Evolutionary conservation across 1,284 basidiomycete species (phyloP).

Genomic region (Rhodotorula sp.): DNA sequence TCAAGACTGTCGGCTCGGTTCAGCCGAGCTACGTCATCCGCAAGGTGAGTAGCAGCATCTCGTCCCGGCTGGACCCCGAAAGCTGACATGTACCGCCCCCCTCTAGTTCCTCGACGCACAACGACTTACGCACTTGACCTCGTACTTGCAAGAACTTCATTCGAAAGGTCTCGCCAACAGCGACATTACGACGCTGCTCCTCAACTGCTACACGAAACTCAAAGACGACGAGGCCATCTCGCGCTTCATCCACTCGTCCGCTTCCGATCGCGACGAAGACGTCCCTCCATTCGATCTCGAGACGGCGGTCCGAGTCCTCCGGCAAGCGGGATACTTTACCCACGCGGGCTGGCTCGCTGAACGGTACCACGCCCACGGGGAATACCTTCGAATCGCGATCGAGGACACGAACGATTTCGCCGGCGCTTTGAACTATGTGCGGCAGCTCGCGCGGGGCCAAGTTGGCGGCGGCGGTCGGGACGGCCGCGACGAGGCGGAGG

Average conservation of each 20-base stretch:
- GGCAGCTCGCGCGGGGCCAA: constrained; percentile 67
- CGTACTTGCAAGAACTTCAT: constrained; percentile 94
- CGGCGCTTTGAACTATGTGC: constrained; percentile 78
- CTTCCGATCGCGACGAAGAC: neutral
- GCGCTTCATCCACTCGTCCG: constrained; percentile 76
- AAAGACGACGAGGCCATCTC: constrained; percentile 86
- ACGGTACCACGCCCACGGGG: constrained; percentile 86
- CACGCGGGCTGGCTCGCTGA: constrained; percentile 92
- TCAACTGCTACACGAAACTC: constrained; percentile 96
- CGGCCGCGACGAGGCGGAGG: constrained; percentile 12
- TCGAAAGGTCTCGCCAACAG: constrained; percentile 84
- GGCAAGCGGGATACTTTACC: constrained; percentile 92
- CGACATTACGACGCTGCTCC: constrained; percentile 91
- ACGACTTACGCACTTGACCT: constrained; percentile 88
- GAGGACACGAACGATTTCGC: constrained; percentile 82
- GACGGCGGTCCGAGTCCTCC: constrained; percentile 91
- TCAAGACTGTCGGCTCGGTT: constrained; percentile 82
- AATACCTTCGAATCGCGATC: constrained; percentile 89
- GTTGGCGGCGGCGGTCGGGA: constrained; percentile 38
- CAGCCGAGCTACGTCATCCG: constrained; percentile 96
- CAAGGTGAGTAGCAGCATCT: constrained; percentile 60
- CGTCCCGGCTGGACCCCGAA: neutral
- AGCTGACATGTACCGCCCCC: neutral
- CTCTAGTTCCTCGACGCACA: constrained; percentile 90
- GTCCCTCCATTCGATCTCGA: constrained; percentile 94